Percentiles rank a stretch among this genome's conserved stretches.
Evolutionary conservation across 2,329 filamentous ascomycete genomes (phyloP).

Genomic region (Alternaria gansuensis): DNA sequence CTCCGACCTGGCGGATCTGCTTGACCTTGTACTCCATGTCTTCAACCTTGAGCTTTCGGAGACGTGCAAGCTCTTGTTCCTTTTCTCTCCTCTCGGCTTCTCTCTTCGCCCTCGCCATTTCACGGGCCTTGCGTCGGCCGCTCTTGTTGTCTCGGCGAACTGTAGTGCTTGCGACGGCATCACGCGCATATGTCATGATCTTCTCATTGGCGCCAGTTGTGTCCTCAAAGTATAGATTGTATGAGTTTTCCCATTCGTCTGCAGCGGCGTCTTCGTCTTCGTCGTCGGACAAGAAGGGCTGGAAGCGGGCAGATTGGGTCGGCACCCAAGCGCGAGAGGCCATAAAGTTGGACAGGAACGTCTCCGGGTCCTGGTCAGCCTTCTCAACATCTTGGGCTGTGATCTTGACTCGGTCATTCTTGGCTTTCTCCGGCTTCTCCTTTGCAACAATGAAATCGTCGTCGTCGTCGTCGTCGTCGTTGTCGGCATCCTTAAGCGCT

Average conservation of each 20-base stretch:
- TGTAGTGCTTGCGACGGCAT: constrained; percentile 80
- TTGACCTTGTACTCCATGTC: constrained; percentile 87
- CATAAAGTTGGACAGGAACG: constrained; percentile 94
- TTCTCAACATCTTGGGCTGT: constrained; percentile 68
- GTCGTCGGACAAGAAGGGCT: constrained; percentile 92
- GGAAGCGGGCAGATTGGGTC: constrained; percentile 70
- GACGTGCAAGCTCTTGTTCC: constrained; percentile 80
- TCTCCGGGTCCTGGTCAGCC: constrained; percentile 89
- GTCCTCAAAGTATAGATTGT: constrained; percentile 96
- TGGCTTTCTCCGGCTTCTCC: constrained; percentile 53
- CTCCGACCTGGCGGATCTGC: constrained; percentile 89
- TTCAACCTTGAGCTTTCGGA: constrained; percentile 88
- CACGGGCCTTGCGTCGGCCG: constrained; percentile 78
- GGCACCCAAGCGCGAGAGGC: constrained; percentile 89
- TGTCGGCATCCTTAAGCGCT: constrained; percentile 75
- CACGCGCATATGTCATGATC: constrained; percentile 87
- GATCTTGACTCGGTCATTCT: constrained; percentile 50
- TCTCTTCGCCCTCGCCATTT: constrained; percentile 78
- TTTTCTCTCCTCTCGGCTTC: constrained; percentile 79
- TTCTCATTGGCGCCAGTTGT: constrained; percentile 87
- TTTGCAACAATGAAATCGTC: constrained; percentile 80
- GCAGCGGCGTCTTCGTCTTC: constrained; percentile 77
- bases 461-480: constrained; percentile 67
- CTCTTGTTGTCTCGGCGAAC: constrained; percentile 85
- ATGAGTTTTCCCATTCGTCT: constrained; percentile 89